Evolutionary conservation across 305 asterid species (phyloP).

Genomic region (Solanum hybrid): DNA sequence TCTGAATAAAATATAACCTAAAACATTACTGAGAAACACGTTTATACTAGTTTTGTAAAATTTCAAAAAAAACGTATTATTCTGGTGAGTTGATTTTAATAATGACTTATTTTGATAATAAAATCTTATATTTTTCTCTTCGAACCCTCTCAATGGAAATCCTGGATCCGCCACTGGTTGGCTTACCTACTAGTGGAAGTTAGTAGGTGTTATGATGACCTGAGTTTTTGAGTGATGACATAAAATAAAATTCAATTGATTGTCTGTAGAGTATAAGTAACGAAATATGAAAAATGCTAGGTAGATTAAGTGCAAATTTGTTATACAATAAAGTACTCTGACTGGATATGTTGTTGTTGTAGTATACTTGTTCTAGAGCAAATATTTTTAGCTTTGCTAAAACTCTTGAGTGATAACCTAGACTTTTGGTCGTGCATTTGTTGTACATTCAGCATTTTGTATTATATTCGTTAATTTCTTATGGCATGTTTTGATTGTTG

Average conservation of each 20-base stretch:
- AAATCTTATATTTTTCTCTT: background rate
- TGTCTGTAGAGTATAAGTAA: background rate
- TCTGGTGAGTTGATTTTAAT: background rate
- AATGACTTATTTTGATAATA: background rate
- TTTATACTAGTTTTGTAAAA: too few species aligned
- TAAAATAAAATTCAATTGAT: background rate
- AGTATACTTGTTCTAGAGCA: too few species aligned
- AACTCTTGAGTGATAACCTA: too few species aligned
- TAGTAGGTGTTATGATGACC: background rate
- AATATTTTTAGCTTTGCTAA: too few species aligned
- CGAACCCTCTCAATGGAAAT: background rate
- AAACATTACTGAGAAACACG: background rate
- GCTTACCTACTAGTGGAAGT: background rate
- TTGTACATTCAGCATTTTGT: background rate
- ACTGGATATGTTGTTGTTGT: background rate
- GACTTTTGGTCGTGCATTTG: background rate
- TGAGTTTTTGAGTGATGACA: background rate
- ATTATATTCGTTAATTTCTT: background rate
- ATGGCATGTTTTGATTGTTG: background rate
- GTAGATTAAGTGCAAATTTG: background rate
- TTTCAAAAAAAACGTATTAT: too few species aligned
- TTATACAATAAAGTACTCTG: background rate
- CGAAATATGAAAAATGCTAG: background rate
- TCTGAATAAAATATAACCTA: too few species aligned
- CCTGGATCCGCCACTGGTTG: background rate